phyloP scores from a whole-genome alignment of 192 early-diverging fungal species.

The Fimicolochytrium jonesii region DNA sequence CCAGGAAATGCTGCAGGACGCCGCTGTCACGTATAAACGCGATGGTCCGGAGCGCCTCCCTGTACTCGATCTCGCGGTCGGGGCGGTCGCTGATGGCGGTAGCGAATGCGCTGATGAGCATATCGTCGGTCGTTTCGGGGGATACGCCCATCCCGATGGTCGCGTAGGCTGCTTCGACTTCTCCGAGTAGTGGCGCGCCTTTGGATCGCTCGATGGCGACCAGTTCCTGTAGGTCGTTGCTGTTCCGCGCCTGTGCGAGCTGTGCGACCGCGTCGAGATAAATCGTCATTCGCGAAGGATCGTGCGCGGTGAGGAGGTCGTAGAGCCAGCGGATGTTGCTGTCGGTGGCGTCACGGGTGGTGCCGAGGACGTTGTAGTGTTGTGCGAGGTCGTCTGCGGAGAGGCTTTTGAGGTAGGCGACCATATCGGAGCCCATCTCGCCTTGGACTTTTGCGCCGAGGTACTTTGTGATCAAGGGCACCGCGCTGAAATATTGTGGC shows the following conservation, averaged over 20 bases:
- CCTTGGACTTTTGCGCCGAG: background rate
- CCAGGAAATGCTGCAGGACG: conserved; percentile 27
- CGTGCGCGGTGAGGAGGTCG: background rate
- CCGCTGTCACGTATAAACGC: conserved; percentile 18
- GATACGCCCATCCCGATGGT: conserved; percentile 1
- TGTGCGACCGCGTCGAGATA: conserved; percentile 15
- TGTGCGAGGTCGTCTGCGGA: background rate
- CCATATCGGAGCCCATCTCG: conserved; percentile 6
- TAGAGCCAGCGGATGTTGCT: conserved; percentile 7
- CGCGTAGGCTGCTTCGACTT: conserved; percentile 14
- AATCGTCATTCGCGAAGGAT: background rate
- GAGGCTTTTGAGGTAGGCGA: background rate
- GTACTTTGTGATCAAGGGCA: background rate
- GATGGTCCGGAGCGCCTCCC: conserved; percentile 16
- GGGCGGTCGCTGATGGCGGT: background rate
- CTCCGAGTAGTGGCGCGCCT: conserved; percentile 3
- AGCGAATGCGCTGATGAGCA: conserved; percentile 3
- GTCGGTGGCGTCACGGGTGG: conserved; percentile 1
- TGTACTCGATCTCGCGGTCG: background rate
- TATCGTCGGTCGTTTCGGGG: background rate
- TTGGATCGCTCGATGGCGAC: conserved; percentile 32
- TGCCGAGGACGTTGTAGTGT: background rate
- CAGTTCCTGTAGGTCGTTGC: conserved; percentile 21
- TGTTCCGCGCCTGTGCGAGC: conserved; percentile 14
- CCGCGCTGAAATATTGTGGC: conserved; percentile 4